Conservation (phyloP, 495 filamentous ascomycete genomes). For the Amorphotheca resinae region DNA sequence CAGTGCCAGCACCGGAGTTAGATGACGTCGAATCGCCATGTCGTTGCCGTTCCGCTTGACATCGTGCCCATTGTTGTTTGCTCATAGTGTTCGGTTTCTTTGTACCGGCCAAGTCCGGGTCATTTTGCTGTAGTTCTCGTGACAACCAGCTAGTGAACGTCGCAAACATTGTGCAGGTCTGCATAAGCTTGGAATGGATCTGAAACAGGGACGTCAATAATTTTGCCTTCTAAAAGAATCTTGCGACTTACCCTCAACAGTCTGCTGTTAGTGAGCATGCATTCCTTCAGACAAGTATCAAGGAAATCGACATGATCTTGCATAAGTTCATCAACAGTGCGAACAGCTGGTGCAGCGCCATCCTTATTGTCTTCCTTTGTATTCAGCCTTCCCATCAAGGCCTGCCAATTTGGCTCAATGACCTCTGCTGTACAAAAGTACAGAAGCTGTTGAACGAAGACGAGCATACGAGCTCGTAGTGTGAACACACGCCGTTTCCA, state of each 20-base stretch:
- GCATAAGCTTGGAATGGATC: slow-evolving; percentile 93
- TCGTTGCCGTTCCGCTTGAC: slow-evolving; percentile 24
- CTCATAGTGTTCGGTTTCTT: slow-evolving; percentile 39
- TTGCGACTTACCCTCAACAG: slow-evolving; percentile 59
- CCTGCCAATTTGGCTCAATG: slow-evolving; percentile 95
- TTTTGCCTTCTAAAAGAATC: slow-evolving; percentile 1
- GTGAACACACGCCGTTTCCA: slow-evolving; percentile 95
- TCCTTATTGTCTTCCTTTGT: slow-evolving; percentile 32
- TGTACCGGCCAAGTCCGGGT: slow-evolving; percentile 53
- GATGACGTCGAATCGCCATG: slow-evolving; percentile 24
- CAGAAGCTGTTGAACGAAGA: slow-evolving; percentile 89
- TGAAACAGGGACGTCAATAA: slow-evolving; percentile 27
- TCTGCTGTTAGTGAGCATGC: slow-evolving; percentile 96
- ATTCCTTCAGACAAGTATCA: slow-evolving; percentile 95
- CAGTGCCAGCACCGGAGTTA: slow-evolving; percentile 22
- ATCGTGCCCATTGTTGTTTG: slow-evolving; percentile 38
- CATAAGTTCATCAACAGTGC: slow-evolving; percentile 96
- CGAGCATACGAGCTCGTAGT: slow-evolving; percentile 81
- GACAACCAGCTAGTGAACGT: slow-evolving; percentile 71
- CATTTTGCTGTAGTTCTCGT: slow-evolving; percentile 62
- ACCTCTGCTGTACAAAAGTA: slow-evolving; percentile 97
- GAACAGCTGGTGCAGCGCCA: slow-evolving; percentile 23
- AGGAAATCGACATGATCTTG: slow-evolving; percentile 98
- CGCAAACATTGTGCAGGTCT: slow-evolving; percentile 85
- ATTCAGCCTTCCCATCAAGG: slow-evolving; percentile 72